A percentile compares a stretch with the other conserved stretches of the same genome.
These are phyloP conservation scores for Xanthoceras sorbifolium DNA, from an alignment of 345 rosid genomes.

Conservation along the genomic window DNA sequence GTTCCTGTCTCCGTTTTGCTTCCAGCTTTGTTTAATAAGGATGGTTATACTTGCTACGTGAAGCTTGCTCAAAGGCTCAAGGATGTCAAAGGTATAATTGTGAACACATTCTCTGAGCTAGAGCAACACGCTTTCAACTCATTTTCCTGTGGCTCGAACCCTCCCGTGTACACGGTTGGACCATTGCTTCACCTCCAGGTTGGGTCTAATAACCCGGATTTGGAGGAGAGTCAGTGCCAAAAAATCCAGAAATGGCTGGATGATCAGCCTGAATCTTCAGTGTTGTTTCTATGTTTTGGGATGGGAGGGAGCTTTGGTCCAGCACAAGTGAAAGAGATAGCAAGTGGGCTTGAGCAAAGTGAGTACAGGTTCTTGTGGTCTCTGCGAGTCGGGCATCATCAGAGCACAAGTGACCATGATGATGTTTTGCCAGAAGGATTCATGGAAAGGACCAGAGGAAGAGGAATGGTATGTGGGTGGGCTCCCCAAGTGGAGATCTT, in stretches of 20 bases:
- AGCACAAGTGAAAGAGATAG: conserved; percentile 47
- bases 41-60: conserved; percentile 34
- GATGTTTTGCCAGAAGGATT: conserved; percentile 23
- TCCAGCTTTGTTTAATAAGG: conserved; percentile 26
- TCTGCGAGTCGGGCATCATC: conserved; percentile 18
- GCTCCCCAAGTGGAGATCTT: conserved; percentile 47
- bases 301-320: conserved; percentile 38
- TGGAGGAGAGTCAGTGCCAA: conserved; percentile 18
- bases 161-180: conserved; percentile 40
- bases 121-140: conserved; percentile 36
- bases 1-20: conserved; percentile 45
- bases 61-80: conserved; percentile 40
- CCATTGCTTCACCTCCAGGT: too few species aligned
- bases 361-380: conserved; percentile 42
- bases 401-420: neutral
- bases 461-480: conserved; percentile 39
- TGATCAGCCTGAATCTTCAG: conserved; percentile 42
- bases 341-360: conserved; percentile 40
- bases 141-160: conserved; percentile 25
- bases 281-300: conserved; percentile 55
- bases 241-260: conserved; percentile 50
- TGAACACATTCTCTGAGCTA: conserved; percentile 42
- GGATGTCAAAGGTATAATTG: conserved; percentile 41
- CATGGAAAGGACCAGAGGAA: conserved; percentile 20
- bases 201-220: neutral